Base-by-base conservation (phyloP, 208 protist genomes). In the Leishmania guyanensis region DNA sequence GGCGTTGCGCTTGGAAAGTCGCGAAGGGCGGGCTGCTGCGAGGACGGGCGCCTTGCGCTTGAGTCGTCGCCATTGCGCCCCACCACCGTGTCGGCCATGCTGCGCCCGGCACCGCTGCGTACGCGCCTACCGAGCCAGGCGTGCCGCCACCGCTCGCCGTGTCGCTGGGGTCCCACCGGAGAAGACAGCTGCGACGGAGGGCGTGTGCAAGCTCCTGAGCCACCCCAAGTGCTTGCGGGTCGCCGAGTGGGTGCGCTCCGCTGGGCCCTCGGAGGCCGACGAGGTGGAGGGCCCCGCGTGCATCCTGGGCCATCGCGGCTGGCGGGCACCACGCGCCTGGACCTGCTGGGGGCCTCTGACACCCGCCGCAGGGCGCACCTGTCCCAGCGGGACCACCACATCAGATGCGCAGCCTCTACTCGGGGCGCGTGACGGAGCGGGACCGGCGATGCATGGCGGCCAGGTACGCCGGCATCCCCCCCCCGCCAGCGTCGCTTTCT, bases 391-490 rank as follows among this genome's bases (percentile, higher is more conserved):
- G 94, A 97, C 66, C 91, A 96, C 68, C 92, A 97, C 79, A 92
- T 1, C 92, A 96, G 68, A 91, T 90, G 84, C 92, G 92, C 71
- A 92, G 88, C 83, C 91, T 95, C 58, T 91, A 94, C 80, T 94
- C 93, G 78, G 94, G 96, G 78, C 91, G 92, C 2, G 89, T 95
- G 4, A 97, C 96, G 83, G 94, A 97, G 81, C 93, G 91, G 48
- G 92, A 96, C 58, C 79, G 89, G 33, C 90, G 91, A 9, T 96
- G 96, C 83, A 81, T 97, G 60, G 91, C 95, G 64, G 86, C 90
- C 70, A 97, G 96, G 88, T 97, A 97, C 83, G 92, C 90, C 53
- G 93, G 94, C 78, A 92, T 97, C 33, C 90, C 96, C 58, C 29
- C 29, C 29, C 89, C 75, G 94, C 94, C 53, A 94, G 87, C 72